Conservation (phyloP, 2,329 filamentous ascomycete species). For the Monosporascus sp. region DNA sequence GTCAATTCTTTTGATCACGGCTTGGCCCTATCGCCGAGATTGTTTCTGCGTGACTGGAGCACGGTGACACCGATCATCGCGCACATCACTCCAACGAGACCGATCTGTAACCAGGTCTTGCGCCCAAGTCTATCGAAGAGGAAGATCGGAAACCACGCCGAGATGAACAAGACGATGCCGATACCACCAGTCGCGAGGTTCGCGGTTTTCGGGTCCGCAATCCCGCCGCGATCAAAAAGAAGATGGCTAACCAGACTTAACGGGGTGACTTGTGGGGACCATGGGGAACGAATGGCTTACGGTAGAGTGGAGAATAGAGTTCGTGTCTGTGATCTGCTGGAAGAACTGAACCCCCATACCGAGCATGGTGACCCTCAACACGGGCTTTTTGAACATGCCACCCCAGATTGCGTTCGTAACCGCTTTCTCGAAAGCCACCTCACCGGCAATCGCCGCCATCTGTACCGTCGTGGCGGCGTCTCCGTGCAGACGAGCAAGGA, state of each 20-base stretch:
- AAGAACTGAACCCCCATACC: constrained; percentile 24
- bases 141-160: constrained; percentile 21
- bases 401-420: constrained; percentile 16
- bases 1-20: no score
- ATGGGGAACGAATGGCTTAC: constrained; percentile 2
- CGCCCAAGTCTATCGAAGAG: constrained; percentile 20
- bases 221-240: constrained; percentile 17
- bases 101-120: constrained; percentile 20
- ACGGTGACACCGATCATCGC: constrained; percentile 19
- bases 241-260: constrained; percentile 6
- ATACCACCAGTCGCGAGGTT: constrained; percentile 20
- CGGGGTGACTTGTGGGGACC: not conserved
- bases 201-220: constrained; percentile 14
- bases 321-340: constrained; percentile 25
- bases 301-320: constrained; percentile 27
- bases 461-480: constrained; percentile 43
- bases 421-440: constrained; percentile 16
- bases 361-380: constrained; percentile 23
- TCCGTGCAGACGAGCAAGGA: constrained; percentile 20
- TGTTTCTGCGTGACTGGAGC: constrained; percentile 18
- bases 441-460: constrained; percentile 34
- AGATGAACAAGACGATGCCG: constrained; percentile 19
- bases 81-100: constrained; percentile 17
- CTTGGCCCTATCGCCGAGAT: constrained; percentile 12
- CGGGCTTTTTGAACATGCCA: constrained; percentile 24